A percentile compares a stretch with the other conserved stretches of the same genome.
Evolutionary conservation across 305 asterid genomes (phyloP).

Genomic region (Solanum hybrid): DNA sequence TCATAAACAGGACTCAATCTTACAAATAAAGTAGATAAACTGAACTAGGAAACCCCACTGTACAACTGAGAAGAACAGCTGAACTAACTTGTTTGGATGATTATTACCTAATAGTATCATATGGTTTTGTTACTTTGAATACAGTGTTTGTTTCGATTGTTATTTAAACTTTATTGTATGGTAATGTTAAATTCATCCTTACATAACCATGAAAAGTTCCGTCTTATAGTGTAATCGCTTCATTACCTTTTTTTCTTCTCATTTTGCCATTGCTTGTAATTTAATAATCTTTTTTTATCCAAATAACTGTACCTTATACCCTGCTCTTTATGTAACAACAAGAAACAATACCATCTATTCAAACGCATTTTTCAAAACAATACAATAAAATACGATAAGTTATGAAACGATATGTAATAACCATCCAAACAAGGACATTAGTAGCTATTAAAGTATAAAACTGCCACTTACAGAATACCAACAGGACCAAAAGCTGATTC

Average conservation of each 20-base stretch:
- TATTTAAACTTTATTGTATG: not conserved
- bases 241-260: not conserved
- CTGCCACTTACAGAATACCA: not conserved
- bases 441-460: not conserved
- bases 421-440: not conserved
- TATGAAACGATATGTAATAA: not conserved
- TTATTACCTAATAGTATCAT: not conserved
- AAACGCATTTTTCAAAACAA: not conserved
- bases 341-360: not conserved
- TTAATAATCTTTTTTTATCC: not conserved
- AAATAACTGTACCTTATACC: not conserved
- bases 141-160: not conserved
- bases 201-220: not conserved
- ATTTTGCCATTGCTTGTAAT: not conserved
- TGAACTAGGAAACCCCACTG: not conserved
- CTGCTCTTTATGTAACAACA: not conserved
- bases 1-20: not conserved
- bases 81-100: not conserved
- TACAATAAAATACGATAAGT: not conserved
- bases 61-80: not conserved
- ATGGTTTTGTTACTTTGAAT: not conserved
- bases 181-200: not conserved
- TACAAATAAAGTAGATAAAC: not conserved
- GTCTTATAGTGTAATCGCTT: not conserved
- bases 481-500: not conserved